Evolutionary conservation across 306 rosid species (phyloP).

Genomic region (Abrus pulchellus): DNA sequence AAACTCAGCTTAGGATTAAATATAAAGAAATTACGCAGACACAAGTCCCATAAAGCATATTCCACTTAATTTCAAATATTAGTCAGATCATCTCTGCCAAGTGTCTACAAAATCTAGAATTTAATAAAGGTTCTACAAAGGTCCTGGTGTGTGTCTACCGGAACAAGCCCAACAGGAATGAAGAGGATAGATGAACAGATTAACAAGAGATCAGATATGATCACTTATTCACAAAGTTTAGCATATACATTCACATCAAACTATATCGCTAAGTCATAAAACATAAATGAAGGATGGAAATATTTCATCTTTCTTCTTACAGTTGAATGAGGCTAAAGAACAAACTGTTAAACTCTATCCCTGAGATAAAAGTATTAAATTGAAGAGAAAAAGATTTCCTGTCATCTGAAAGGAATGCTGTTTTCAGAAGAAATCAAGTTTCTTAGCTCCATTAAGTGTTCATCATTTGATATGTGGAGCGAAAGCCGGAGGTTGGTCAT

Average conservation of each 20-base stretch:
- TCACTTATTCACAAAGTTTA: constrained; percentile 57
- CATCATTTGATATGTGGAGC: constrained; percentile 94
- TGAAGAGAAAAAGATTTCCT: constrained; percentile 44
- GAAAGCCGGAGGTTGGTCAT: constrained; percentile 95
- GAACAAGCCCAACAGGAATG: constrained; percentile 37
- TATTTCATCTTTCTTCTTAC: constrained; percentile 75
- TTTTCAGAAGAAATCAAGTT: constrained; percentile 81
- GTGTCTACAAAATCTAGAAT: constrained; percentile 41
- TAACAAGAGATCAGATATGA: constrained; percentile 48
- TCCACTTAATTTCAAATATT: constrained; percentile 42
- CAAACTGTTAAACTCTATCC: constrained; percentile 59
- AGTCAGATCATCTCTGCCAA: constrained; percentile 40
- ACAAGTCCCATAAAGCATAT: constrained; percentile 39
- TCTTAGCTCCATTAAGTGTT: constrained; percentile 89
- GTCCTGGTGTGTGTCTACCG: constrained; percentile 36
- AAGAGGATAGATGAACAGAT: constrained; percentile 46
- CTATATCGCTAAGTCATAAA: constrained; percentile 58
- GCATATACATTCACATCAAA: constrained; percentile 57
- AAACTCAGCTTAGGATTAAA: constrained; percentile 42
- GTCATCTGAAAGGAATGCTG: constrained; percentile 79
- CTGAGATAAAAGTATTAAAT: constrained; percentile 50
- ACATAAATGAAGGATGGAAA: constrained; percentile 53
- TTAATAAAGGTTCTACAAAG: constrained; percentile 34
- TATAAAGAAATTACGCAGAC: constrained; percentile 17
- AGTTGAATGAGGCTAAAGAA: constrained; percentile 58